Evolutionary conservation across 1,139 yeast genomes (phyloP), one percentile per base, ranked within the genome.

Genomic region (Scheffersomyces insectosa): DNA sequence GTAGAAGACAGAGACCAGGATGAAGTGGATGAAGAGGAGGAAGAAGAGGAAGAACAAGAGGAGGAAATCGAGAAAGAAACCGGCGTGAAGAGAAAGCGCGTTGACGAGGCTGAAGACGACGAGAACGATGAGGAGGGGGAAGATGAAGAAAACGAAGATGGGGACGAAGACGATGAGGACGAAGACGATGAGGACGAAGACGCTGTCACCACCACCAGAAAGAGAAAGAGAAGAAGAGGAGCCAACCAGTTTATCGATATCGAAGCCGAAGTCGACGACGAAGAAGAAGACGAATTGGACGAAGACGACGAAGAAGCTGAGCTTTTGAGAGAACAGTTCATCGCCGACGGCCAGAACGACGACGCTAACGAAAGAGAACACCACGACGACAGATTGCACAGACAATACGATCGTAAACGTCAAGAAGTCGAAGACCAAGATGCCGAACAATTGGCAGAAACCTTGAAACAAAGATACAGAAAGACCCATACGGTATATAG

Each of bases 261-360:
- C 44, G 99, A 93, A 74, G 99, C 99, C 46, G 99, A 93, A 63
- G 99, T 93, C 45, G 97, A 95, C 63, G 98, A 93, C 48, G 99
- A 93, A 54, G 99, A 93, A 46, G 99, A 93, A 52, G 99, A 93
- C 34, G 91, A 85, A 33, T 85, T 89, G 39, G 79, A 74, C 42
- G 98, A 91, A 54, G 98, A 90, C 47, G 96, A 79, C 46, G 84
- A 89, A 53, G 97, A 89, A 55, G 96, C 93, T 9, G 97, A 87
- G 51, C 70, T 88, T 35, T 80, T 87, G 44, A 80, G 91, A 56
- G 95, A 90, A 60, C 96, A 88, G 59, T 85, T 85, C 60, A 81
- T 85, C 51, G 81, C 83, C 7, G 96, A 86, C 54, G 95, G 85
- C 49, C 85, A 78, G 39, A 79, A 75, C 20, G 85, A 79, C 15